Evolutionary conservation across 2,329 filamentous ascomycete species (phyloP).

Genomic region (Paracorniculantispora psalliotae): DNA sequence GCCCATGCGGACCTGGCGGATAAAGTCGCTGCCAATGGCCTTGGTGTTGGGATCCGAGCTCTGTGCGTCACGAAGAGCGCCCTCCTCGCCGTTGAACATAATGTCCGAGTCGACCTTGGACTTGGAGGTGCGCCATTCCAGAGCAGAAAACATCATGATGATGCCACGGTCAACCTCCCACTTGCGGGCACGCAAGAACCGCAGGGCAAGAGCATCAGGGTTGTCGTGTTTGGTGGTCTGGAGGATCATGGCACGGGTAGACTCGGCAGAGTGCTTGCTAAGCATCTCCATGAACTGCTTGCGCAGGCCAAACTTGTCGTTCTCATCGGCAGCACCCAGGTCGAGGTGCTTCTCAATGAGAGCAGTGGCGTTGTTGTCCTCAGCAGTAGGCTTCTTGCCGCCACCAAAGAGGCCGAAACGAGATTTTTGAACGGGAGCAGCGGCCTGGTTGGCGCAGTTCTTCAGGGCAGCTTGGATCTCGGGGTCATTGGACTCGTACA

Average conservation of each 20-base stretch:
- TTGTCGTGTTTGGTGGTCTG: conserved; percentile 26
- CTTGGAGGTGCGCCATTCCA: conserved; percentile 33
- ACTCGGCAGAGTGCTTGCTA: conserved; percentile 21
- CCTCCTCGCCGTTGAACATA: conserved; percentile 29
- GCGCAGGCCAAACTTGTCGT: conserved; percentile 59
- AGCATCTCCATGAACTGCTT: conserved; percentile 29
- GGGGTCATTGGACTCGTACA: conserved; percentile 20
- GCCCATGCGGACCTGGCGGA: conserved; percentile 32
- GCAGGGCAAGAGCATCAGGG: conserved; percentile 34
- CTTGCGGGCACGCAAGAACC: conserved; percentile 36
- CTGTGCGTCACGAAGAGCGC: conserved; percentile 26
- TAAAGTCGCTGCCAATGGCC: conserved; percentile 22
- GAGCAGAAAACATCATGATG: conserved; percentile 32
- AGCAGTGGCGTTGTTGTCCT: conserved; percentile 27
- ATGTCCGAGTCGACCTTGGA: conserved; percentile 28
- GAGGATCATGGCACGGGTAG: conserved; percentile 17
- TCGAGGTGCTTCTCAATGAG: conserved; percentile 10
- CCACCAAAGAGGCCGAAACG: conserved; percentile 60
- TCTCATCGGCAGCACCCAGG: conserved; percentile 26
- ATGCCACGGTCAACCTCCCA: conserved; percentile 36
- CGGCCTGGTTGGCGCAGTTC: conserved; percentile 26
- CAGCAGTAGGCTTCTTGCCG: conserved; percentile 31
- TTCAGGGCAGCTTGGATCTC: conserved; percentile 20
- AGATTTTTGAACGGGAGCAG: conserved; percentile 58
- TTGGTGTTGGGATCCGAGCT: conserved; percentile 10